Conservation (phyloP, 768 basidiomycete species). For the Erythrobasidium yunnanense region DNA sequence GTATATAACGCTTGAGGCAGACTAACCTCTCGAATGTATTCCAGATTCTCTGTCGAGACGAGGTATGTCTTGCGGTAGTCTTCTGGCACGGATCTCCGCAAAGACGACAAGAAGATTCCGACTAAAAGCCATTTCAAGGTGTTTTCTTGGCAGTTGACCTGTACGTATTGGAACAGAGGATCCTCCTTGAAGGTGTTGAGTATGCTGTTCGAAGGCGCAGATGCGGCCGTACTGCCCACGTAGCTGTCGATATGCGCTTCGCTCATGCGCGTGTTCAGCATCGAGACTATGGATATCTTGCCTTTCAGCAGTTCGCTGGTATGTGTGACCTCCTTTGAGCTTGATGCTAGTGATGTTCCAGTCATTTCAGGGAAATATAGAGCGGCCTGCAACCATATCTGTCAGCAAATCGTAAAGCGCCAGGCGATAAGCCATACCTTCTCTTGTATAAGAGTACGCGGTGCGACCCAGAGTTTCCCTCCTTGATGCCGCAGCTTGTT, state of each 20-base stretch:
- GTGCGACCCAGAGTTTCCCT: constrained; percentile 91
- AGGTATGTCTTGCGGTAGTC: constrained; percentile 62
- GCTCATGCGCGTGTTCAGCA: constrained; percentile 76
- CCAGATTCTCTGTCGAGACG: constrained; percentile 71
- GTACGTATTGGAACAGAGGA: constrained; percentile 54
- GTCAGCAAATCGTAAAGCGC: too few species aligned
- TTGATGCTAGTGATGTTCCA: constrained; percentile 54
- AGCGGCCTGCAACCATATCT: constrained; percentile 67
- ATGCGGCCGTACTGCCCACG: constrained; percentile 33
- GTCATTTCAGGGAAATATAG: constrained; percentile 78
- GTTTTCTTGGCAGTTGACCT: constrained; percentile 90
- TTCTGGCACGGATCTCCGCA: constrained; percentile 57
- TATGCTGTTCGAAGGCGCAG: constrained; percentile 35
- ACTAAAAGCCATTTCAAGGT: constrained; percentile 81
- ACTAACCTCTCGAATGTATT: constrained; percentile 59
- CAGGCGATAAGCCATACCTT: too few species aligned
- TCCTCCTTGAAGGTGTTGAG: constrained; percentile 41
- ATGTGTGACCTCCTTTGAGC: constrained; percentile 50
- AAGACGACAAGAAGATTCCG: constrained; percentile 63
- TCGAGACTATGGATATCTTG: constrained; percentile 64
- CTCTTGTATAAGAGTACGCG: constrained; percentile 73
- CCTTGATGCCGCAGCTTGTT: constrained; percentile 69
- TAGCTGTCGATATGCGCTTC: constrained; percentile 75
- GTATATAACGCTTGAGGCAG: background rate
- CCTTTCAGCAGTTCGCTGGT: constrained; percentile 68